Percentiles rank a stretch among this genome's conserved stretches.
These are phyloP conservation scores for Huntiella moniliformis DNA, from an alignment of 2,329 filamentous ascomycete species.

Conservation along the genomic window DNA sequence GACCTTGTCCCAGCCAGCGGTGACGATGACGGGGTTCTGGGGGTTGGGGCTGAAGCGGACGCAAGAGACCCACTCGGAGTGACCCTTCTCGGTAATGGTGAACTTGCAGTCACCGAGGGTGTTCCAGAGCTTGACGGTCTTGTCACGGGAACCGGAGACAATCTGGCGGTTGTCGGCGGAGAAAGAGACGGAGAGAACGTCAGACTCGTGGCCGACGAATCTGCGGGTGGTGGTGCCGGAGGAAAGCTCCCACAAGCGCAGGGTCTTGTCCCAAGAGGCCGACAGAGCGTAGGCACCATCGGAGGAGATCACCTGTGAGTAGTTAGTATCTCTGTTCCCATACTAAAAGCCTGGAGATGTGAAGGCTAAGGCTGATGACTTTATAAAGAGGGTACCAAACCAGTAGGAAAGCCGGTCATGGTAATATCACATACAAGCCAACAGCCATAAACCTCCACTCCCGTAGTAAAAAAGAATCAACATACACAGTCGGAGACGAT, in stretches of 20 bases:
- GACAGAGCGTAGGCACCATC: conserved; percentile 98
- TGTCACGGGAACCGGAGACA: conserved; percentile 94
- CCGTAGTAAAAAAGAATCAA: conserved; percentile 18
- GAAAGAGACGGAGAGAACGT: conserved; percentile 98
- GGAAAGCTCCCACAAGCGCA: conserved; percentile 97
- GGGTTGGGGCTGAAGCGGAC: conserved; percentile 99
- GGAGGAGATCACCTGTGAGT: conserved; percentile 82
- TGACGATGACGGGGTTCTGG: conserved; percentile 99
- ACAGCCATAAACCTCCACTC: too few relatives aligned
- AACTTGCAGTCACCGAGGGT: conserved; percentile 99
- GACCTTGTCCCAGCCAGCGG: conserved; percentile 97
- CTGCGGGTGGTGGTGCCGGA: conserved; percentile 93
- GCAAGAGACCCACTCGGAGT: conserved; percentile 99
- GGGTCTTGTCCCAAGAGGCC: conserved; percentile 98
- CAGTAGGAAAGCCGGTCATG: too few relatives aligned
- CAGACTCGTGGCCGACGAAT: conserved; percentile 98
- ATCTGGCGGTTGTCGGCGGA: conserved; percentile 99
- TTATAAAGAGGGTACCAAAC: too few relatives aligned
- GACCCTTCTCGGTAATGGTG: conserved; percentile 99
- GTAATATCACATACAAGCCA: too few relatives aligned
- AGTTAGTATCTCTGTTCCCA: conserved; percentile 9
- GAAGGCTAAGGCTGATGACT: too few relatives aligned
- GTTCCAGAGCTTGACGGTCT: conserved; percentile 99
- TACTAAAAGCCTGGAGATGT: neutral
- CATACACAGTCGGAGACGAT: conserved; percentile 99